Evolutionary conservation across 2,329 filamentous ascomycete species (phyloP), one percentile per base, ranked within the genome.

Genomic region (Pseudogymnoascus sp.): DNA sequence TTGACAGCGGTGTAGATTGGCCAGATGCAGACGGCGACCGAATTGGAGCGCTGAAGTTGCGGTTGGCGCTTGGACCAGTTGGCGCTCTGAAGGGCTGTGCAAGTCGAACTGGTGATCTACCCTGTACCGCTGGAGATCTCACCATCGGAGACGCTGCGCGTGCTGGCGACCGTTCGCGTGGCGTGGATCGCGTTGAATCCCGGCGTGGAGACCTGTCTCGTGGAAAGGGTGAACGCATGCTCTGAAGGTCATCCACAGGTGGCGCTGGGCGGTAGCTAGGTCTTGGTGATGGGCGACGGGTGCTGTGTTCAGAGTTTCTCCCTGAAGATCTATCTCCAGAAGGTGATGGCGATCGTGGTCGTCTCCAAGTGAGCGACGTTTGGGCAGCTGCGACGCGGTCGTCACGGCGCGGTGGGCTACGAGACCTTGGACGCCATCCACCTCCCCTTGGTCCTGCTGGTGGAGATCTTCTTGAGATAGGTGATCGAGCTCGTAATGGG

Each of bases 251-350:
- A 38, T 72, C 70, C 28, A 71, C 75, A 25, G 70, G 67, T 63
- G 73, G 66, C 16, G 73, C 69, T 65, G 76, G 67, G 40, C 76
- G 71, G 16, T 79, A 69, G 59, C 76, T 78, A 60, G 77, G 71
- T 67, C 82, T 78, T 14, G 86, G 86, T 5, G 86, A 88, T 7
- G 86, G 86, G 59, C 84, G 79, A 63, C 84, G 80, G 21, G 85
- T 88, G 31, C 82, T 85, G 18, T 81, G 84, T 18, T 75, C 79
- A 7, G 85, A 87, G 40, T 79, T 81, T 63, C 79, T 75, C 21
- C 78, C 81, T 21, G 82, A 84, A 43, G 78, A 77, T 60, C 81
- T 78, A 40, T 78, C 79, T 36, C 79, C 79, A 43, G 73, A 72
- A 34, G 78, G 78, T 40, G 77, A 62, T 21, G 62, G 62, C 36